Evolutionary conservation across 2,329 filamentous ascomycete species (phyloP), one percentile per base, ranked within the genome.

Genomic region (Dothiorella sarmentorum): DNA sequence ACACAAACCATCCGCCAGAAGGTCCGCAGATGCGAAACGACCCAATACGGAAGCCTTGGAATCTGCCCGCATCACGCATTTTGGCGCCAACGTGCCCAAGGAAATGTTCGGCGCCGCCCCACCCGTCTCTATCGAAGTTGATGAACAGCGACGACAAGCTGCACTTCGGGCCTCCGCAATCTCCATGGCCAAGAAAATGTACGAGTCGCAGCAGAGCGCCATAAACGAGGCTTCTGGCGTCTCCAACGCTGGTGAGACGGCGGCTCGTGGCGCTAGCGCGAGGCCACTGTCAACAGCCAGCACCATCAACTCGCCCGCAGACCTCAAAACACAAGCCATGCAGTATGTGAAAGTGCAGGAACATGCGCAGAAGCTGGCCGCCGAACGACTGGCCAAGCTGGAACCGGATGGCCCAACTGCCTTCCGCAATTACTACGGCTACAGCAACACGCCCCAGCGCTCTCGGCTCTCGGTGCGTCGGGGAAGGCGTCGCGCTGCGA

Each of bases 101-200:
- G 85, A 86, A 61, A 89, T 96, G 84, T 96, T 88, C 69, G 91
- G 88, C 0, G 86, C 89, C 1, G 77, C 84, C 31, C 91, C 91
- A 3, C 87, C 86, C 0, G 84, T 95, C 3, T 80, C 84, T 24
- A 76, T 82, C 2, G 90, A 95, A 67, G 75, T 85, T 0, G 87
- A 94, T 38, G 91, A 96, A 67, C 82, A 86, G 70, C 85, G 83
- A 61, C 84, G 83, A 60, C 83, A 86, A 43, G 88, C 91, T 64
- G 85, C 86, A 4, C 77, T 96, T 2, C 88, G 87, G 63, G 90
- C 91, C 27, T 93, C 91, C 18, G 91, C 92, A 2, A 78, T 96
- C 3, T 90, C 89, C 10, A 96, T 97, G 91, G 91, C 92, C 6
- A 89, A 87, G 73, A 85, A 88, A 65, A 93, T 96, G 85, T 96